Evolutionary conservation across 1,284 basidiomycete genomes (phyloP).

Genomic region (Ustilago bromivora): DNA sequence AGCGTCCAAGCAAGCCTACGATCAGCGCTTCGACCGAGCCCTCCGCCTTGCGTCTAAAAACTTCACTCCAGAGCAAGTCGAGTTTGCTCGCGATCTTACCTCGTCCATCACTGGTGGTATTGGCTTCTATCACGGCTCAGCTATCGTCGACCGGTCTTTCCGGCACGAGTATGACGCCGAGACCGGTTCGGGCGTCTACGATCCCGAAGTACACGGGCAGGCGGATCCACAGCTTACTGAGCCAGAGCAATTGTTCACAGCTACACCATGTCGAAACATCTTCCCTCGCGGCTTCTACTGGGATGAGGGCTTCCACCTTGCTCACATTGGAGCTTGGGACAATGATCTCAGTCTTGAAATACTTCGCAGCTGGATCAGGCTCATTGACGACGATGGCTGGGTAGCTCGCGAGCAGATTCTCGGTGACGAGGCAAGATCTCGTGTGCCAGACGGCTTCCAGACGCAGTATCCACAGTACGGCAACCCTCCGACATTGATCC

Average conservation of each 20-base stretch:
- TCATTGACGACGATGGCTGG: slow-evolving; percentile 94
- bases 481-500: slow-evolving; percentile 91
- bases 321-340: slow-evolving; percentile 91
- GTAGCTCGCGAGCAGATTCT: slow-evolving; percentile 94
- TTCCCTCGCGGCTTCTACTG: slow-evolving; percentile 97
- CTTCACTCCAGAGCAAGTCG: slow-evolving; percentile 73
- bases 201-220: slow-evolving; percentile 49
- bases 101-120: slow-evolving; percentile 90
- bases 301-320: slow-evolving; percentile 95
- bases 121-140: slow-evolving; percentile 92
- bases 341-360: slow-evolving; percentile 91
- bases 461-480: slow-evolving; percentile 92
- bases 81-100: slow-evolving; percentile 86
- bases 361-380: slow-evolving; percentile 85
- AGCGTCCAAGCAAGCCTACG: slow-evolving; percentile 77
- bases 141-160: slow-evolving; percentile 85
- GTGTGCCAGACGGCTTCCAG: slow-evolving; percentile 83
- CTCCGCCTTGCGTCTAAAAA: slow-evolving; percentile 76
- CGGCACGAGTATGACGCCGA: slow-evolving; percentile 84
- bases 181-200: slow-evolving; percentile 52
- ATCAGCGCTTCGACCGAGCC: slow-evolving; percentile 76
- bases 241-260: slow-evolving; percentile 79
- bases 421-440: slow-evolving; percentile 87
- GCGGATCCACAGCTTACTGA: slow-evolving; percentile 73
- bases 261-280: slow-evolving; percentile 92